These are phyloP conservation scores for Solanum ahanhuiri DNA, from an alignment of 257 asterid species.

Conservation along the genomic window DNA sequence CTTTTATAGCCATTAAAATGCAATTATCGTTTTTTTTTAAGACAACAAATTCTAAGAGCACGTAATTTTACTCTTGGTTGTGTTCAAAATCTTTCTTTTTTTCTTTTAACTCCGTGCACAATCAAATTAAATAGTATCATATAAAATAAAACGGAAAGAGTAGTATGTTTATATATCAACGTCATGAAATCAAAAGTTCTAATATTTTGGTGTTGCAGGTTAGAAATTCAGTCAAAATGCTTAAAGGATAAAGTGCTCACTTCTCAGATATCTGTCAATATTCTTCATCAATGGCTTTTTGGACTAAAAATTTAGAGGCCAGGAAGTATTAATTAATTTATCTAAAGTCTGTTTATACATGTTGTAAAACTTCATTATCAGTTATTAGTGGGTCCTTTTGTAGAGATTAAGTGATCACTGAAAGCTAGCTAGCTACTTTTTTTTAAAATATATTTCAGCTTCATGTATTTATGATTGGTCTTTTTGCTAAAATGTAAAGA, in stretches of 20 bases:
- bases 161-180: not conserved
- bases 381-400: not conserved
- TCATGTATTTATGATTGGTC: not conserved
- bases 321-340: not conserved
- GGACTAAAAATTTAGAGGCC: not conserved
- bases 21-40: not conserved
- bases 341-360: not conserved
- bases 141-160: not conserved
- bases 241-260: slow-evolving; percentile 21
- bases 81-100: not conserved
- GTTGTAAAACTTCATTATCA: not conserved
- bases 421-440: not conserved
- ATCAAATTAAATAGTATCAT: not conserved
- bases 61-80: not conserved
- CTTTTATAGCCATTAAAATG: not conserved
- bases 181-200: not conserved
- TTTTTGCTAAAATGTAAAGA: not conserved
- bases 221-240: not conserved
- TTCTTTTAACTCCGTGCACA: not conserved
- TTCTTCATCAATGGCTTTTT: not conserved
- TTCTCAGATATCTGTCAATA: slow-evolving; percentile 26
- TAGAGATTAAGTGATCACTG: not conserved
- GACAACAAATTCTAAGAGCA: not conserved
- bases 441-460: not conserved
- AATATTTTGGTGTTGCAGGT: not conserved